A percentile compares a stretch with the other conserved stretches of the same genome.
phyloP scores from a whole-genome alignment of 2,329 filamentous ascomycete genomes.

The Furcasterigmium sp. region DNA sequence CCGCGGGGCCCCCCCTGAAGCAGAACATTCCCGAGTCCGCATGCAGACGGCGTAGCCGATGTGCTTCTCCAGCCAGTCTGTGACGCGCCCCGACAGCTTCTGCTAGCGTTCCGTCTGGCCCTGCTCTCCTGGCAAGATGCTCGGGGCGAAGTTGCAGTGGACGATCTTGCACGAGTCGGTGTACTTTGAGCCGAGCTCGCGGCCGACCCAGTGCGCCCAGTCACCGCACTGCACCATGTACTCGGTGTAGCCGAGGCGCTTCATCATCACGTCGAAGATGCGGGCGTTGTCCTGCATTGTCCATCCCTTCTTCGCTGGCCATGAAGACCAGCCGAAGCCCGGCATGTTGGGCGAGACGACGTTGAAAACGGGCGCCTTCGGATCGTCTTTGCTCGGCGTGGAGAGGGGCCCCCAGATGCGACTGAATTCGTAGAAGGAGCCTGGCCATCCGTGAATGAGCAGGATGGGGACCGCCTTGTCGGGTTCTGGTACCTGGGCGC shows the following conservation, averaged over 20 bases:
- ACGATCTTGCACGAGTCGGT: conserved; percentile 27
- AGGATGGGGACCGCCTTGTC: conserved; percentile 26
- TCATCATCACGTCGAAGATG: conserved; percentile 31
- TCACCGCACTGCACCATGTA: conserved; percentile 33
- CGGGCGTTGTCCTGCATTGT: conserved; percentile 28
- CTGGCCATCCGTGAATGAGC: conserved; percentile 37
- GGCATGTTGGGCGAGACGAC: conserved; percentile 32
- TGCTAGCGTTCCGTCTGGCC: conserved; percentile 25
- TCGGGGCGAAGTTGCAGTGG: conserved; percentile 34
- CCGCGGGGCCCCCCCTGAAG: too few relatives aligned
- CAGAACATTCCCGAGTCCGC: conserved; percentile 23
- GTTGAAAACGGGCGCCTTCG: conserved; percentile 21
- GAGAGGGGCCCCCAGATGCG: conserved; percentile 29
- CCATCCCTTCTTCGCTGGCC: conserved; percentile 23
- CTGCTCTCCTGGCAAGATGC: conserved; percentile 22
- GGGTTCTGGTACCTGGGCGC: too few relatives aligned
- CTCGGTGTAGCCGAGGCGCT: conserved; percentile 22
- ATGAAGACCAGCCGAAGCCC: conserved; percentile 28
- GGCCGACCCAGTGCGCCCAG: conserved; percentile 32
- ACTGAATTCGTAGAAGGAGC: conserved; percentile 36
- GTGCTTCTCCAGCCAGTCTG: conserved; percentile 27
- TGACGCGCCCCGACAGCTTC: conserved; percentile 19
- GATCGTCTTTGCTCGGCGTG: conserved; percentile 9
- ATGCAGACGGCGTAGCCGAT: conserved; percentile 35
- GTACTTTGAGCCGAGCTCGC: conserved; percentile 26